Evolutionary conservation across 2,329 filamentous ascomycete genomes (phyloP).

Genomic region (Boeremia lycopersici): DNA sequence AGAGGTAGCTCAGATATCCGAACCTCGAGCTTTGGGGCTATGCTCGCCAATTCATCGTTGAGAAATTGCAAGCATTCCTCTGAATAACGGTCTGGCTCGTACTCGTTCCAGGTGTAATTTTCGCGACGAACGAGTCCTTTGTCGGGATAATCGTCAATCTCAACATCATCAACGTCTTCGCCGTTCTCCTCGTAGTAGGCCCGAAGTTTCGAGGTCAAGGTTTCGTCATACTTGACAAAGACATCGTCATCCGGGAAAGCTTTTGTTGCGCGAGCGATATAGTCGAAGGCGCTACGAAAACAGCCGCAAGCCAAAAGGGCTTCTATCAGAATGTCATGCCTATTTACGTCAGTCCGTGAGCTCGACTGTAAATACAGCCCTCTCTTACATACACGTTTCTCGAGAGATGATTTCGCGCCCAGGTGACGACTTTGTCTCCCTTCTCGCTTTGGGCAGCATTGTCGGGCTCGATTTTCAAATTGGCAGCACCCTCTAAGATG

Average conservation of each 20-base stretch:
- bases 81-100: conserved; percentile 64
- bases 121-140: conserved; percentile 71
- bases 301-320: conserved; percentile 67
- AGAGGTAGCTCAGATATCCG: conserved; percentile 76
- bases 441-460: background rate
- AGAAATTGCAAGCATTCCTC: conserved; percentile 66
- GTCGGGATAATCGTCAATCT: conserved; percentile 67
- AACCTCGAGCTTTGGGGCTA: conserved; percentile 83
- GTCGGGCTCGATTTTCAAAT: conserved; percentile 3
- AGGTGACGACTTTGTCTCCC: conserved; percentile 11
- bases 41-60: conserved; percentile 69
- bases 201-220: conserved; percentile 51
- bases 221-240: conserved; percentile 60
- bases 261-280: conserved; percentile 66
- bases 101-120: conserved; percentile 67
- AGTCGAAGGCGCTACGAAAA: conserved; percentile 69
- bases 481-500: conserved; percentile 15
- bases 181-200: conserved; percentile 31
- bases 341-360: conserved; percentile 20
- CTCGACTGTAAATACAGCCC: background rate
- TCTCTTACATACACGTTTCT: conserved; percentile 38
- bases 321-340: conserved; percentile 51
- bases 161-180: conserved; percentile 48
- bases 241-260: conserved; percentile 62
- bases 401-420: conserved; percentile 32